These are phyloP conservation scores for Saccharata proteae DNA, from an alignment of 2,329 filamentous ascomycete species.

Conservation along the genomic window DNA sequence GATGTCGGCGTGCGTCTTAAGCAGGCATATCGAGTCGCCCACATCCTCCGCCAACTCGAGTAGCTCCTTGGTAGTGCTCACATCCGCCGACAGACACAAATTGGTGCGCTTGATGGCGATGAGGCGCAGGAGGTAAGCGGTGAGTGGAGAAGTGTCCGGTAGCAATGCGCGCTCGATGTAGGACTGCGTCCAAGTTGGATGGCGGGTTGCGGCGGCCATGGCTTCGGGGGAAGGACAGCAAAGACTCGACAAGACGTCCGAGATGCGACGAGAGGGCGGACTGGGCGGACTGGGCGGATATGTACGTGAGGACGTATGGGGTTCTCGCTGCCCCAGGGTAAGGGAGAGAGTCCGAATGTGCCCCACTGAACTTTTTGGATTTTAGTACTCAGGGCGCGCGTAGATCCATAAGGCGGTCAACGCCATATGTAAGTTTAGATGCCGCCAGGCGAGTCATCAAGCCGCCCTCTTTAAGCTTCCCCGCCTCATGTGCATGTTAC, in stretches of 20 bases:
- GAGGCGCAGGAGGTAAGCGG: slow-evolving; percentile 36
- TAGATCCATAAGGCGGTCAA: too few species aligned
- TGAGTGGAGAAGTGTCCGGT: slow-evolving; percentile 31
- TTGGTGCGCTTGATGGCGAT: slow-evolving; percentile 40
- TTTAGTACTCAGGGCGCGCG: too few species aligned
- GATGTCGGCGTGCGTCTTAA: slow-evolving; percentile 51
- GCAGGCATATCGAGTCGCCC: slow-evolving; percentile 47
- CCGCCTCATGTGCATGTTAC: too few species aligned
- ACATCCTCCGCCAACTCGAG: slow-evolving; percentile 45
- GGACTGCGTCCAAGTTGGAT: slow-evolving; percentile 30
- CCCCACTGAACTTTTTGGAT: too few species aligned
- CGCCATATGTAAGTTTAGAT: too few species aligned
- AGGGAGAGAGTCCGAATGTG: too few species aligned
- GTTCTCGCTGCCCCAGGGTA: not conserved
- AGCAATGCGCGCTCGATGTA: slow-evolving; percentile 35
- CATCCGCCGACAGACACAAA: slow-evolving; percentile 44
- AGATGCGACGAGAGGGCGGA: not conserved
- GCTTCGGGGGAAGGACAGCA: not conserved
- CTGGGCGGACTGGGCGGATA: not conserved
- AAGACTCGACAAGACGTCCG: not conserved
- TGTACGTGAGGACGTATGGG: not conserved
- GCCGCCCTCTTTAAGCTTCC: too few species aligned
- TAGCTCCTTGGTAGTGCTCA: slow-evolving; percentile 43
- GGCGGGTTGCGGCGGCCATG: slow-evolving; percentile 7
- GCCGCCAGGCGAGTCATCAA: too few species aligned